These are phyloP conservation scores for Blastobotrys persicus DNA, from an alignment of 1,139 yeast genomes.

Conservation along the genomic window DNA sequence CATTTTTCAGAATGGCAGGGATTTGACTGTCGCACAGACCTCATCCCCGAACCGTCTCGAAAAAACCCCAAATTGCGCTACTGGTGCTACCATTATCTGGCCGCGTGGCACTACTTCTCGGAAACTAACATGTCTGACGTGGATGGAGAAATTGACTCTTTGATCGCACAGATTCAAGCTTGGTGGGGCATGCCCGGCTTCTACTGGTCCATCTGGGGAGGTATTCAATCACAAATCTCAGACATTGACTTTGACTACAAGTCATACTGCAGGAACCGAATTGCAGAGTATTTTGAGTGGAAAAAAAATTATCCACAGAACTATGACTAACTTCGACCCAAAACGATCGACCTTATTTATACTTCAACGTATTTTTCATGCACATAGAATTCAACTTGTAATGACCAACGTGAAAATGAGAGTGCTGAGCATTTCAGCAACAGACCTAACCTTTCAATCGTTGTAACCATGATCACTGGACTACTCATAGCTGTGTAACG, in stretches of 20 bases:
- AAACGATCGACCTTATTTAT: background rate
- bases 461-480: too few species aligned
- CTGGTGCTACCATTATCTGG: constrained; percentile 46
- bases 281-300: constrained; percentile 74
- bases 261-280: constrained; percentile 55
- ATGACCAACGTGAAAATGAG: too few species aligned
- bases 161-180: constrained; percentile 55
- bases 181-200: constrained; percentile 82
- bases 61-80: constrained; percentile 47
- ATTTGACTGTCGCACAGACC: constrained; percentile 61
- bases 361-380: constrained; percentile 6
- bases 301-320: constrained; percentile 32
- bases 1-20: constrained; percentile 91
- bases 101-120: constrained; percentile 24
- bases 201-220: constrained; percentile 86
- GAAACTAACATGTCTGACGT: constrained; percentile 14
- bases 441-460: too few species aligned
- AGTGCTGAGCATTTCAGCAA: too few species aligned
- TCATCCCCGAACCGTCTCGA: constrained; percentile 54
- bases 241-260: constrained; percentile 73
- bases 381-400: constrained; percentile 8
- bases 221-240: constrained; percentile 68
- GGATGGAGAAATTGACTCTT: constrained; percentile 35
- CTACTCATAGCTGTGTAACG: too few species aligned
- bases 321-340: constrained; percentile 7